phyloP scores from a whole-genome alignment of 768 basidiomycete species.

The Myochromella boudieri region DNA sequence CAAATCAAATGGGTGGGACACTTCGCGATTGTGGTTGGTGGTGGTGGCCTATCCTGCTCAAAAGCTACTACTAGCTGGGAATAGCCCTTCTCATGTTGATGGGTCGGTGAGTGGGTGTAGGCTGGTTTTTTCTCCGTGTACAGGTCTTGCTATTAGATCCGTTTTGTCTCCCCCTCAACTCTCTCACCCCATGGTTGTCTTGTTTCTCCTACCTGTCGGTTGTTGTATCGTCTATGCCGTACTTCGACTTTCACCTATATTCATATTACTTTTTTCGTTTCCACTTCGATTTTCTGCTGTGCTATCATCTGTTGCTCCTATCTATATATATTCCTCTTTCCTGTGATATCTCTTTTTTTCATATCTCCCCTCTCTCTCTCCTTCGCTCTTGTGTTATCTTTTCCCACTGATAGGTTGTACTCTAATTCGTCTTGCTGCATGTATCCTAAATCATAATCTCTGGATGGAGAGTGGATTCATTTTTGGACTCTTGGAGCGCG shows the following conservation, averaged over 20 bases:
- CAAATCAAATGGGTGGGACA: background rate
- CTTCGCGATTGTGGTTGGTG: background rate
- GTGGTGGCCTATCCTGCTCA: no score
- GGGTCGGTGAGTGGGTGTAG: background rate
- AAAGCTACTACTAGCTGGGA: no score
- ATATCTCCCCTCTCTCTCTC: constrained; percentile 6
- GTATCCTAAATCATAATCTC: constrained; percentile 22
- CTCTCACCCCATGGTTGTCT: no score
- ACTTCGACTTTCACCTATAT: constrained; percentile 2
- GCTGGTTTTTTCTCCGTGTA: background rate
- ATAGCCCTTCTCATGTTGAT: background rate
- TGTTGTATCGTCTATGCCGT: no score
- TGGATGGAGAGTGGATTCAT: constrained; percentile 19
- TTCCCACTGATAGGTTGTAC: constrained; percentile 14
- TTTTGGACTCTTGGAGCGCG: no score
- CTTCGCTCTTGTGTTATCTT: background rate
- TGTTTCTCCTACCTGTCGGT: no score
- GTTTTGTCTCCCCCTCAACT: constrained; percentile 1
- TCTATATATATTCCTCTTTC: constrained; percentile 6
- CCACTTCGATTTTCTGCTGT: constrained; percentile 1
- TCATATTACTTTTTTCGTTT: no score
- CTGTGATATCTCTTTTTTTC: constrained; percentile 1
- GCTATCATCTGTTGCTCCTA: no score
- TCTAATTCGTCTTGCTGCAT: constrained; percentile 18
- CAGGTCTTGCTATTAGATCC: constrained; percentile 12